Evolutionary conservation across 2,329 filamentous ascomycete species (phyloP), one percentile per base, ranked within the genome.

Genomic region (Neofusicoccum cordaticola): DNA sequence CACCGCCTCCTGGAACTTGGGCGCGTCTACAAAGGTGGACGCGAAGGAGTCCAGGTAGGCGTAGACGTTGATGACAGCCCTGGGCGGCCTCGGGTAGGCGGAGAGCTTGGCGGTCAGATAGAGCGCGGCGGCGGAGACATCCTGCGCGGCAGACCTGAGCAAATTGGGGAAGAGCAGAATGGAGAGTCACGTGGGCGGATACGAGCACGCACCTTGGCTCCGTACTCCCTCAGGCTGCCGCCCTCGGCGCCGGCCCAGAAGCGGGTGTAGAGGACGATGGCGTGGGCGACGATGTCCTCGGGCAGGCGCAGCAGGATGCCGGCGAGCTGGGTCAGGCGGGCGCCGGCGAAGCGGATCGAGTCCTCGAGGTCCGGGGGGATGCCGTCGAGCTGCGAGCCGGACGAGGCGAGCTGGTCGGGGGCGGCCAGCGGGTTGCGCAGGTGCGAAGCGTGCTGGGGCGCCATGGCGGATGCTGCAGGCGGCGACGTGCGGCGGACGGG

Each of bases 61-160:
- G 78, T 96, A 97, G 66, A 94, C 89, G 74, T 93, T 95, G 66
- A 93, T 84, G 44, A 97, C 81, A 69, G 93, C 93, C 69, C 93
- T 88, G 0, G 92, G 87, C 12, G 90, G 90, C 65, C 90, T 87
- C 1, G 93, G 90, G 57, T 86, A 83, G 2, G 91, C 86, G 27
- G 93, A 92, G 65, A 95, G 84, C 79, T 98, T 98, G 35, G 92
- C 86, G 27, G 88, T 86, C 60, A 97, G 83, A 80, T 92, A 98
- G 60, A 98, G 78, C 0, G 87, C 84, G 15, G 92, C 92, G 39
- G 93, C 91, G 37, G 92, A 96, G 61, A 90, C 85, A 74, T 95
- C 89, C 90, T 95, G 73, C 48, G 15, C 27, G n/a, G 31, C 22
- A n/a, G 65, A 71, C 19, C 13, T 58, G 53, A 58, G 53, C 60